A percentile compares a stretch with the other conserved stretches of the same genome.
These are phyloP conservation scores for Cytospora schulzeri DNA, from an alignment of 2,329 filamentous ascomycete species.

Conservation along the genomic window DNA sequence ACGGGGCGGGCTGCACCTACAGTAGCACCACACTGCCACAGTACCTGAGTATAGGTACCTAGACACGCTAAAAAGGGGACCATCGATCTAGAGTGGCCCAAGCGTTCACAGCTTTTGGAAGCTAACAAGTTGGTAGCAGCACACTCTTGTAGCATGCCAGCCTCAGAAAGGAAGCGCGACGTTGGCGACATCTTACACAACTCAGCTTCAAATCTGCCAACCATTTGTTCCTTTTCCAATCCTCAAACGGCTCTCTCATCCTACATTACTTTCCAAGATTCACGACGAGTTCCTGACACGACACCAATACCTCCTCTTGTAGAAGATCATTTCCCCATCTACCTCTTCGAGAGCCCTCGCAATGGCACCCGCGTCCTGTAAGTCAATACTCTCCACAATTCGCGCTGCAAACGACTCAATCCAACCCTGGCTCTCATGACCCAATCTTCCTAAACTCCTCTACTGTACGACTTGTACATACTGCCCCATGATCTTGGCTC, in stretches of 20 bases:
- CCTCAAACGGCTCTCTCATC: not conserved
- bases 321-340: not conserved
- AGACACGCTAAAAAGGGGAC: not conserved
- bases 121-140: not conserved
- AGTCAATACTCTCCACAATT: conserved; percentile 28
- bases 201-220: not conserved
- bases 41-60: not conserved
- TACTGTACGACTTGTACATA: conserved; percentile 6
- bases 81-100: not conserved
- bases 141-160: not conserved
- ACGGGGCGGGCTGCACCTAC: not conserved
- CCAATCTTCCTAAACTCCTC: conserved; percentile 18
- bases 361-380: conserved; percentile 28
- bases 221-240: not conserved
- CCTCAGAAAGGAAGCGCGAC: not conserved
- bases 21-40: not conserved
- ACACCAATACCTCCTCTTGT: not conserved
- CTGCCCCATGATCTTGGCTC: conserved; percentile 2
- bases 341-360: conserved; percentile 4
- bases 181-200: not conserved
- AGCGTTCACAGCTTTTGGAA: not conserved
- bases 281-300: not conserved
- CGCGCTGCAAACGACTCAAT: conserved; percentile 25
- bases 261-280: not conserved
- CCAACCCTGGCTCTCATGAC: conserved; percentile 12